A percentile compares a stretch with the other conserved stretches of the same genome.
phyloP scores from a whole-genome alignment of 2,329 filamentous ascomycete species.

The Hypoxylon sp. region DNA sequence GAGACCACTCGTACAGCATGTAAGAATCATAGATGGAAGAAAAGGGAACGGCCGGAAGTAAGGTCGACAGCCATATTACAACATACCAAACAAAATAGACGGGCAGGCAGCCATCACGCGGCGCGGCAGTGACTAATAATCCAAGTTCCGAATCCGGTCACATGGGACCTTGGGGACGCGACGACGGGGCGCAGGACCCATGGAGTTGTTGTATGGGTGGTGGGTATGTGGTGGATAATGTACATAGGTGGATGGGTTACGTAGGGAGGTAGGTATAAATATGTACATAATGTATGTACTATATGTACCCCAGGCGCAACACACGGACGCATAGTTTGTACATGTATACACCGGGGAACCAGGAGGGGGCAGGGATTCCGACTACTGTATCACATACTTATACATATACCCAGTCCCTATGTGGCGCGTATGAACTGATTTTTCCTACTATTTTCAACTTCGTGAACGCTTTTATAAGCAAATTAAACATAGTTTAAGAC shows the following conservation, averaged over 20 bases:
- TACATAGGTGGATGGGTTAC: slow-evolving; percentile 18
- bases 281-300: slow-evolving; percentile 14
- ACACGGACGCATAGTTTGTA: slow-evolving; percentile 15
- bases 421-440: neutral
- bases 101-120: slow-evolving; percentile 36
- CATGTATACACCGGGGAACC: slow-evolving; percentile 4
- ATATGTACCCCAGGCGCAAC: slow-evolving; percentile 22
- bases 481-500: slow-evolving; percentile 9
- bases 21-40: neutral
- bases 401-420: slow-evolving; percentile 4
- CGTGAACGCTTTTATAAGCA: slow-evolving; percentile 3
- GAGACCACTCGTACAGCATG: slow-evolving; percentile 8
- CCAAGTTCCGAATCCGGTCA: slow-evolving; percentile 35
- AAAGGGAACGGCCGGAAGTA: slow-evolving; percentile 8
- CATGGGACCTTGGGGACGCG: slow-evolving; percentile 43
- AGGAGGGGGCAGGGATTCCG: slow-evolving; percentile 10
- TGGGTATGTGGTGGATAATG: slow-evolving; percentile 14
- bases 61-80: slow-evolving; percentile 6
- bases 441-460: slow-evolving; percentile 16
- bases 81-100: slow-evolving; percentile 3
- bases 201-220: slow-evolving; percentile 7
- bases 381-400: slow-evolving; percentile 11
- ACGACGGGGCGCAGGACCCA: slow-evolving; percentile 36
- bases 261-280: slow-evolving; percentile 18
- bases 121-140: slow-evolving; percentile 37